Evolutionary conservation across 2,329 filamentous ascomycete genomes (phyloP).

Genomic region (Celoporthe dispersa): DNA sequence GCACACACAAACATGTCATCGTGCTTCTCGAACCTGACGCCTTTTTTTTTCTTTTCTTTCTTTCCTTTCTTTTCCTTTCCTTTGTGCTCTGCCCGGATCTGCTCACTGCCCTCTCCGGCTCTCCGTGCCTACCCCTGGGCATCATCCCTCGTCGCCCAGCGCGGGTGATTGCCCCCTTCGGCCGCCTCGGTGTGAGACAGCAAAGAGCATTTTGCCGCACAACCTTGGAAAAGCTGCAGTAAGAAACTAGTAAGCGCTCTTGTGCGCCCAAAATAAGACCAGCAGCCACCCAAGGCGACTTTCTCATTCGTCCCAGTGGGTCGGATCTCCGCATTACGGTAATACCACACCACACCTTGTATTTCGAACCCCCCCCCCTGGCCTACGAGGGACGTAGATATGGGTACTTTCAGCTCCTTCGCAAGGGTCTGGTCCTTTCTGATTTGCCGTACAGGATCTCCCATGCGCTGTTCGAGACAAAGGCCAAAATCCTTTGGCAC

Average conservation of each 20-base stretch:
- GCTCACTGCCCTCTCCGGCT: neutral
- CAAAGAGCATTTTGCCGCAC: neutral
- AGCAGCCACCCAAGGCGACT: neutral
- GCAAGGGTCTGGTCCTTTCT: neutral
- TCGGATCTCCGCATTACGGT: neutral
- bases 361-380: conserved; percentile 6
- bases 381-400: neutral
- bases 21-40: neutral
- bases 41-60: no score
- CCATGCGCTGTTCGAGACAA: neutral
- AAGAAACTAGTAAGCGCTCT: conserved; percentile 5
- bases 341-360: neutral
- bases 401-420: conserved; percentile 2
- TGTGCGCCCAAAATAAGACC: conserved; percentile 3
- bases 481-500: neutral
- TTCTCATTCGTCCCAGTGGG: neutral
- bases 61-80: no score
- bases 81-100: no score
- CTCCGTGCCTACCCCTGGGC: neutral
- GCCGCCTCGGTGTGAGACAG: neutral
- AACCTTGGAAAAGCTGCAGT: neutral
- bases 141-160: neutral
- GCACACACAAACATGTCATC: neutral
- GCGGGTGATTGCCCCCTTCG: neutral
- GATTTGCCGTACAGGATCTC: neutral